phyloP scores from a whole-genome alignment of 257 asterid genomes.

The Lycium ferocissimum region DNA sequence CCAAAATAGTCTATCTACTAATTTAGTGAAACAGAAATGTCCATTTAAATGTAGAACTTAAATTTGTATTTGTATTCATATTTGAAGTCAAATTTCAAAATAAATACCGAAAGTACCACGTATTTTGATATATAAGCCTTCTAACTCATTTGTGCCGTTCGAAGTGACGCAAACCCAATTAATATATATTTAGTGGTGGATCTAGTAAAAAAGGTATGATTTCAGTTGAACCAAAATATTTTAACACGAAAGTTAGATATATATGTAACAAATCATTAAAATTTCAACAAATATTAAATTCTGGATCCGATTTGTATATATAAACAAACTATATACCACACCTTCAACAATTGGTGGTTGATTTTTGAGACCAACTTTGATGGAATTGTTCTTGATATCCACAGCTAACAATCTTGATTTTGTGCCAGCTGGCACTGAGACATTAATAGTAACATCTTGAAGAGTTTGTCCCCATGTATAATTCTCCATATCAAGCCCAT shows the following conservation, averaged over 20 bases:
- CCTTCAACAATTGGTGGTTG: conserved; percentile 51
- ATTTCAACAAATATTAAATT: neutral
- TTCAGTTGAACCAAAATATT: neutral
- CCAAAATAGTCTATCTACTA: no score
- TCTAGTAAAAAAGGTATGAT: neutral
- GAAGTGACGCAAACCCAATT: neutral
- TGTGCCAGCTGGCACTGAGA: conserved; percentile 65
- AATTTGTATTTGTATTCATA: neutral
- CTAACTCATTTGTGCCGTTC: neutral
- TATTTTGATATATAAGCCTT: no score
- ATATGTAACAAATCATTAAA: neutral
- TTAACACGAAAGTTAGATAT: neutral
- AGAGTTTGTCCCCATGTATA: conserved; percentile 81
- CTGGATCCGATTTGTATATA: neutral
- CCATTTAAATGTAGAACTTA: neutral
- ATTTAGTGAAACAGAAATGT: neutral
- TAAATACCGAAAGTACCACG: no score
- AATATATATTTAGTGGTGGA: neutral
- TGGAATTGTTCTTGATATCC: conserved; percentile 48
- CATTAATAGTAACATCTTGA: conserved; percentile 70
- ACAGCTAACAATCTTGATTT: conserved; percentile 47
- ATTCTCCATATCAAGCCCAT: conserved; percentile 85
- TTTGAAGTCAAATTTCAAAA: no score
- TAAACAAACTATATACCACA: neutral
- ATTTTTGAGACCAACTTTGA: conserved; percentile 54